Percentiles rank a stretch among this genome's conserved stretches.
Conservation (phyloP, 2,329 filamentous ascomycete genomes). For the Xylariaceae sp. region DNA sequence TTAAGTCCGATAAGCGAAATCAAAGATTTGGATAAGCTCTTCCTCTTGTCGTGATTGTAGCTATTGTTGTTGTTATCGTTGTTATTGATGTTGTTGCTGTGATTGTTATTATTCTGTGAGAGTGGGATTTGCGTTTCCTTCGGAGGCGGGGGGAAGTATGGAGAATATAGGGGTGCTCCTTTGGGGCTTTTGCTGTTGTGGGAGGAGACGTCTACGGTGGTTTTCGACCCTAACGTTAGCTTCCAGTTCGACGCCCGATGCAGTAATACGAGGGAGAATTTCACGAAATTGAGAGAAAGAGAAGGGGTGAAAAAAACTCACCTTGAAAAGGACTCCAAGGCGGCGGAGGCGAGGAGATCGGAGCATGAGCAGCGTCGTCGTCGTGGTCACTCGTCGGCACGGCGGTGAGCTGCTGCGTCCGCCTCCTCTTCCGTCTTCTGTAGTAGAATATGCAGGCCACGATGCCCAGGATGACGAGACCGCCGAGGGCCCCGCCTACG, state of each 20-base stretch:
- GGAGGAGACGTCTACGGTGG: no score
- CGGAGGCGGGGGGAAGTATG: no score
- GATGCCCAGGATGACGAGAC: slow-evolving; percentile 7
- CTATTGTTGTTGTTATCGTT: not conserved
- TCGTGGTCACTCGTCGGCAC: not conserved
- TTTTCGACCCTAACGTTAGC: no score
- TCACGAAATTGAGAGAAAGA: not conserved
- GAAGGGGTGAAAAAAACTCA: not conserved
- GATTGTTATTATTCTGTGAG: no score
- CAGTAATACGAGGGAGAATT: no score
- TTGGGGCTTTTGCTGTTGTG: no score
- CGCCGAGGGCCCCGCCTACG: slow-evolving; percentile 14
- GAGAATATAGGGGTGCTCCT: no score
- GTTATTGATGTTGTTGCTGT: no score
- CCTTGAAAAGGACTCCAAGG: slow-evolving; percentile 19
- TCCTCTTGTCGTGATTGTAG: not conserved
- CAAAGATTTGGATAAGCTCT: not conserved
- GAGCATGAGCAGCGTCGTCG: no score
- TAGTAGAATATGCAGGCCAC: slow-evolving; percentile 9
- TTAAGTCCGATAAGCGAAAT: slow-evolving; percentile 10
- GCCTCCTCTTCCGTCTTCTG: slow-evolving; percentile 7
- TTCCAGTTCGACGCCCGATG: no score
- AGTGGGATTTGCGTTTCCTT: no score
- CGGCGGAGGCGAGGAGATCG: slow-evolving; percentile 1
- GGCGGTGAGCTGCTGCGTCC: not conserved